phyloP scores from a whole-genome alignment of 495 filamentous ascomycete genomes.

The Aspergillus bridgeri region DNA sequence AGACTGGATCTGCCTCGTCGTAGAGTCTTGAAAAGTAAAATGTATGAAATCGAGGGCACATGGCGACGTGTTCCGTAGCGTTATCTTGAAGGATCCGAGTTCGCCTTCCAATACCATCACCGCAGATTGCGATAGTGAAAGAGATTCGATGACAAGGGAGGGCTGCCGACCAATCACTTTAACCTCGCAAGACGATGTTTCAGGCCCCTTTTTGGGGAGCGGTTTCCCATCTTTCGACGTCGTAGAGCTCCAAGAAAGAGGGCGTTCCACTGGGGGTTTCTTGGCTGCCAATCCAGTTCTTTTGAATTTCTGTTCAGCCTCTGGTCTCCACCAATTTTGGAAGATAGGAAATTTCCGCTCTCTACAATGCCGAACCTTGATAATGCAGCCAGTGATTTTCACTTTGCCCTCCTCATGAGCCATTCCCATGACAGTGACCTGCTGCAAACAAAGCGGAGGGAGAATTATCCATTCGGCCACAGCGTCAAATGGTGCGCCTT shows the following conservation, averaged over 20 bases:
- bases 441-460: slow-evolving; percentile 75
- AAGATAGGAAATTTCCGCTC: slow-evolving; percentile 84
- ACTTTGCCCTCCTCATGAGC: slow-evolving; percentile 63
- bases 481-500: slow-evolving; percentile 67
- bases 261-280: slow-evolving; percentile 50
- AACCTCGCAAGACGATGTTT: slow-evolving; percentile 42
- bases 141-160: slow-evolving; percentile 66
- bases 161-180: slow-evolving; percentile 79
- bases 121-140: slow-evolving; percentile 77
- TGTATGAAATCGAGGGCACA: slow-evolving; percentile 78
- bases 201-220: slow-evolving; percentile 33
- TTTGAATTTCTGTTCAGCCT: slow-evolving; percentile 70
- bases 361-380: slow-evolving; percentile 76
- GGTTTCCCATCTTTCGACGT: slow-evolving; percentile 41
- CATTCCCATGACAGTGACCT: slow-evolving; percentile 66
- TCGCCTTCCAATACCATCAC: slow-evolving; percentile 92
- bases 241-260: slow-evolving; percentile 52
- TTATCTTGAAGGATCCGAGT: slow-evolving; percentile 69
- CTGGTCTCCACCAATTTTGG: slow-evolving; percentile 67
- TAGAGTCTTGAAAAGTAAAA: slow-evolving; percentile 88
- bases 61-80: slow-evolving; percentile 73
- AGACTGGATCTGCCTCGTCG: slow-evolving; percentile 68
- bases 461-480: slow-evolving; percentile 62
- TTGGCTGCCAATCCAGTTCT: slow-evolving; percentile 63
- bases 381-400: slow-evolving; percentile 71